phyloP scores from a whole-genome alignment of 2,329 filamentous ascomycete genomes.

The Penicillium paneum region DNA sequence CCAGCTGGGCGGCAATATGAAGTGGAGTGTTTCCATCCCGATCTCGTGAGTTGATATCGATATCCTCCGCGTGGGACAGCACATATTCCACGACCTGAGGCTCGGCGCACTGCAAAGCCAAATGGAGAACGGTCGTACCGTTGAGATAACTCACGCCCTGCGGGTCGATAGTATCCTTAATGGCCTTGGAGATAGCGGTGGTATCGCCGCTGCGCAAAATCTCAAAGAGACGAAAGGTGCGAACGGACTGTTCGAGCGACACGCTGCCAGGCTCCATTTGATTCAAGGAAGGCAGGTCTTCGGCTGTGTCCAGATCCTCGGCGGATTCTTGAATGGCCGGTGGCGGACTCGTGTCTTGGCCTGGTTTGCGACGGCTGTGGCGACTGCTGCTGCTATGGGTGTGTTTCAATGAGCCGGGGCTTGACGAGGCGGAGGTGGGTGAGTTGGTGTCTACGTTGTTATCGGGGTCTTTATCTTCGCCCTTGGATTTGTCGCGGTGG shows the following conservation, averaged over 20 bases:
- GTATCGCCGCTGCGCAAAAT: slow-evolving; percentile 87
- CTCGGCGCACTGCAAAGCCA: slow-evolving; percentile 94
- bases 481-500: slow-evolving; percentile 51
- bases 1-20: slow-evolving; percentile 80
- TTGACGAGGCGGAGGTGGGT: slow-evolving; percentile 27
- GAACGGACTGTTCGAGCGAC: slow-evolving; percentile 86
- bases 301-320: slow-evolving; percentile 30
- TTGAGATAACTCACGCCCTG: slow-evolving; percentile 45
- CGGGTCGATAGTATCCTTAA: slow-evolving; percentile 58
- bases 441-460: slow-evolving; percentile 25
- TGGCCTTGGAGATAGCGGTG: slow-evolving; percentile 79
- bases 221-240: slow-evolving; percentile 92
- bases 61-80: slow-evolving; percentile 66
- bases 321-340: slow-evolving; percentile 22
- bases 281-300: slow-evolving; percentile 34
- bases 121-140: slow-evolving; percentile 85
- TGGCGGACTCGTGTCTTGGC: slow-evolving; percentile 22
- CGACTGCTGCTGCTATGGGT: slow-evolving; percentile 32
- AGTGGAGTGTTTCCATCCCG: slow-evolving; percentile 92
- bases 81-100: slow-evolving; percentile 90
- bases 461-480: slow-evolving; percentile 36
- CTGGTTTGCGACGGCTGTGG: slow-evolving; percentile 29
- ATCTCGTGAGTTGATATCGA: slow-evolving; percentile 87
- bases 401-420: slow-evolving; percentile 29
- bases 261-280: slow-evolving; percentile 35